Conservation (phyloP, 768 basidiomycete species). For the Jaapia argillacea region DNA sequence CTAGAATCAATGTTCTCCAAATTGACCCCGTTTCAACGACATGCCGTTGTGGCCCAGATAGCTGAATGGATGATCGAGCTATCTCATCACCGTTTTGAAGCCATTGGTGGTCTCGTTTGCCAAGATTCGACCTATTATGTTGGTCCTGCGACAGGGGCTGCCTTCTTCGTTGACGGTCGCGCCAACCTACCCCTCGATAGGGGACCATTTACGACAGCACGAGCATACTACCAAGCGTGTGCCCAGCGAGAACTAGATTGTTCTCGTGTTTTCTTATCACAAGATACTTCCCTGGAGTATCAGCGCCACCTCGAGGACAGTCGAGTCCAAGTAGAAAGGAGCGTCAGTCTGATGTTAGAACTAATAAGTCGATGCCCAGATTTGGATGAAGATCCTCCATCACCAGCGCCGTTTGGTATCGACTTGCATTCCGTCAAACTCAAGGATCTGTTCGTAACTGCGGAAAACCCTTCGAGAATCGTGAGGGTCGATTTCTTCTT, state of each 20-base stretch:
- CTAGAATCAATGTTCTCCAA: slow-evolving; percentile 16
- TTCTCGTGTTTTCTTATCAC: slow-evolving; percentile 19
- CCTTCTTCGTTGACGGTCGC: slow-evolving; percentile 21
- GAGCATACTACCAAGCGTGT: slow-evolving; percentile 23
- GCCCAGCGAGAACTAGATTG: slow-evolving; percentile 24
- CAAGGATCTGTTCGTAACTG: slow-evolving; percentile 19
- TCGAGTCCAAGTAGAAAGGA: slow-evolving; percentile 20
- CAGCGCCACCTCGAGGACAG: slow-evolving; percentile 18
- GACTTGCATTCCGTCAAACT: slow-evolving; percentile 19
- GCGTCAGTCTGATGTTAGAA: slow-evolving; percentile 18
- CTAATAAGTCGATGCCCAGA: slow-evolving; percentile 18
- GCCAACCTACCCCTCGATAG: slow-evolving; percentile 19
- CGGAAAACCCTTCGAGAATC: slow-evolving; percentile 17
- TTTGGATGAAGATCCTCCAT: slow-evolving; percentile 21
- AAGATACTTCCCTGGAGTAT: slow-evolving; percentile 20
- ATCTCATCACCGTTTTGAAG: slow-evolving; percentile 14
- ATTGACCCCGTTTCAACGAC: slow-evolving; percentile 15
- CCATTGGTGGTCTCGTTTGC: slow-evolving; percentile 19
- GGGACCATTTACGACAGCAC: slow-evolving; percentile 18
- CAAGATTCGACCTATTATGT: slow-evolving; percentile 4
- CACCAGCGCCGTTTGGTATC: slow-evolving; percentile 20
- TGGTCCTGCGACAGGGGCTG: slow-evolving; percentile 13
- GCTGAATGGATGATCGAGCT: slow-evolving; percentile 21
- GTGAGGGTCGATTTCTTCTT: slow-evolving; percentile 8
- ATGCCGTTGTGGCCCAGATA: slow-evolving; percentile 16